Percentiles rank a stretch among this genome's conserved stretches.
Evolutionary conservation across 768 basidiomycete species (phyloP).

Genomic region (Tulasnella sp.): DNA sequence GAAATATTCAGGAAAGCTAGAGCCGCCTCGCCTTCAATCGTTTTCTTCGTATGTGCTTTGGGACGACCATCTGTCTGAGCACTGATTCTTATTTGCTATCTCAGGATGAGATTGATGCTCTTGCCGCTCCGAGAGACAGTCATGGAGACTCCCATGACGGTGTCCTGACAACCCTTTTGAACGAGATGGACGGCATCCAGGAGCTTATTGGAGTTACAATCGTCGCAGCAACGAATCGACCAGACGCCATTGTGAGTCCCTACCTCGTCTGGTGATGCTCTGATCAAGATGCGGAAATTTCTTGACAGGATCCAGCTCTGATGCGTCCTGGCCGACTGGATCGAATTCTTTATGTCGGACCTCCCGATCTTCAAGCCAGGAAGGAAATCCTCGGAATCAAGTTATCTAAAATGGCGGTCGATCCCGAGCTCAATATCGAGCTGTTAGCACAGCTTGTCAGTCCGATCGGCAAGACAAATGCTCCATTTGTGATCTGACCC

Average conservation of each 20-base stretch:
- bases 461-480: background rate
- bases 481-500: background rate
- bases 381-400: slow-evolving; percentile 79
- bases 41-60: slow-evolving; percentile 72
- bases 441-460: slow-evolving; percentile 61
- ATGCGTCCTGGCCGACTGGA: slow-evolving; percentile 94
- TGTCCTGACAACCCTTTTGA: slow-evolving; percentile 83
- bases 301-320: slow-evolving; percentile 72
- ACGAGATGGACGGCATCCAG: slow-evolving; percentile 98
- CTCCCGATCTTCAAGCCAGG: slow-evolving; percentile 68
- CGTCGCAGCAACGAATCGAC: slow-evolving; percentile 91
- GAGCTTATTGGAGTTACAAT: slow-evolving; percentile 91
- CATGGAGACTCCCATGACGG: slow-evolving; percentile 62
- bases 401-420: slow-evolving; percentile 68
- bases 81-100: background rate
- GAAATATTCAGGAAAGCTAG: slow-evolving; percentile 94
- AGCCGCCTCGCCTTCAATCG: slow-evolving; percentile 85
- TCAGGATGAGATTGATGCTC: slow-evolving; percentile 94
- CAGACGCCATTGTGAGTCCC: slow-evolving; percentile 70
- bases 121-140: slow-evolving; percentile 63
- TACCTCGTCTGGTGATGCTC: background rate
- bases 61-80: background rate
- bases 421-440: slow-evolving; percentile 50
- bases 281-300: background rate
- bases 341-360: slow-evolving; percentile 87